A percentile compares a stretch with the other conserved stretches of the same genome.
Conservation (phyloP, 345 rosid species). For the Sisymbrium irio region DNA sequence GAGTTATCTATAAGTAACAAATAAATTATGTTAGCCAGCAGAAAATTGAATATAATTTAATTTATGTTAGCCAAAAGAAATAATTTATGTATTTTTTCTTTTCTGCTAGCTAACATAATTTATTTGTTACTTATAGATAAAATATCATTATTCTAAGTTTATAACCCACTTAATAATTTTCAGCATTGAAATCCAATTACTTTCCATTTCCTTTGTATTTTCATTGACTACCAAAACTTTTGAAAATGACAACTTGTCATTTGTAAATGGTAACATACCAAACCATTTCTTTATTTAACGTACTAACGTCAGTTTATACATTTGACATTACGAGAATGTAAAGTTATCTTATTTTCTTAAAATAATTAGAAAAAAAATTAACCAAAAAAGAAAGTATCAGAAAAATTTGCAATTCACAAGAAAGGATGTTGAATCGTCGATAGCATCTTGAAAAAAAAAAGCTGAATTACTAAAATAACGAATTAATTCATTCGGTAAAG, state of each 20-base stretch:
- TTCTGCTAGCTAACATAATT: background rate
- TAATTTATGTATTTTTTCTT: too few relatives aligned
- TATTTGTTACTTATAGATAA: background rate
- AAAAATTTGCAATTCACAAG: background rate
- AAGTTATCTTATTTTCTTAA: background rate
- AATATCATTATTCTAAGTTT: background rate
- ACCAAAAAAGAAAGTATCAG: too few relatives aligned
- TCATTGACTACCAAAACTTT: background rate
- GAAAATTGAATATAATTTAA: too few relatives aligned
- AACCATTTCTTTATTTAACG: background rate
- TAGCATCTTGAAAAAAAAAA: background rate
- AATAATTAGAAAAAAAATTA: background rate
- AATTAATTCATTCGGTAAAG: background rate
- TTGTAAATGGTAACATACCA: background rate
- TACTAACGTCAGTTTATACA: conserved; percentile 2
- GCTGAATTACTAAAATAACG: background rate
- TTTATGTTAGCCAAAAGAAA: too few relatives aligned
- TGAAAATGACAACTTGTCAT: background rate
- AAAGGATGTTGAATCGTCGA: background rate
- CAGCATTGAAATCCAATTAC: background rate
- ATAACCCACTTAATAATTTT: background rate
- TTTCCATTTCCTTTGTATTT: background rate
- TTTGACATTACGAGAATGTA: too few relatives aligned
- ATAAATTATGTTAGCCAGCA: too few relatives aligned
- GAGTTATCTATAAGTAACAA: too few relatives aligned